Percentiles rank a stretch among this genome's conserved stretches.
Conservation (phyloP, 805 yeast species). For the Starmerella bacillaris region DNA sequence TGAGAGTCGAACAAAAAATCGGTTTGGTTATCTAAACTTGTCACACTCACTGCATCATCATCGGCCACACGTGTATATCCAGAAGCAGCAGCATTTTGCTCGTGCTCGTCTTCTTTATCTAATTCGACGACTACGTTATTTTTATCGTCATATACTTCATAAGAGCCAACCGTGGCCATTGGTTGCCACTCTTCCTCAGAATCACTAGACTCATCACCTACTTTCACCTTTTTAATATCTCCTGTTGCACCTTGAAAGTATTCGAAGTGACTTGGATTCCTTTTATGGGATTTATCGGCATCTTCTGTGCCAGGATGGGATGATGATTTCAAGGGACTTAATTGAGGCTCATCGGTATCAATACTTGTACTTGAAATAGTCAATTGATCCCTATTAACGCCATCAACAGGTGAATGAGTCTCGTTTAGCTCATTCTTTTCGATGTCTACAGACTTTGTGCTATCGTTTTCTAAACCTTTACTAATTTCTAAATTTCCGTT, state of each 20-base stretch:
- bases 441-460: no score
- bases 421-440: not conserved
- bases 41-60: slow-evolving; percentile 46
- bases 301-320: slow-evolving; percentile 1
- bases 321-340: slow-evolving; percentile 1
- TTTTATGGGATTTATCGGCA: slow-evolving; percentile 2
- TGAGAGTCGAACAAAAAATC: slow-evolving; percentile 36
- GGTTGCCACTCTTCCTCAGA: slow-evolving; percentile 52
- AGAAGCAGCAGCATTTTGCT: slow-evolving; percentile 31
- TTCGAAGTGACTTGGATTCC: slow-evolving; percentile 11
- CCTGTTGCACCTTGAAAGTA: slow-evolving; percentile 16
- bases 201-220: slow-evolving; percentile 8
- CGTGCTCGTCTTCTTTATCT: slow-evolving; percentile 10
- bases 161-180: slow-evolving; percentile 65
- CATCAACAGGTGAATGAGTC: not conserved
- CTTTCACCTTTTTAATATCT: slow-evolving; percentile 10
- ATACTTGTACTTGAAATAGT: not conserved
- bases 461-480: no score
- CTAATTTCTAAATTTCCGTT: no score
- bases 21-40: slow-evolving; percentile 34
- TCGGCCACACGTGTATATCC: slow-evolving; percentile 65
- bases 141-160: slow-evolving; percentile 62
- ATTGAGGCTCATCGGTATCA: not conserved
- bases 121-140: slow-evolving; percentile 27
- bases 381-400: not conserved